phyloP scores from a whole-genome alignment of 345 rosid species.

The Gossypium arboreum region DNA sequence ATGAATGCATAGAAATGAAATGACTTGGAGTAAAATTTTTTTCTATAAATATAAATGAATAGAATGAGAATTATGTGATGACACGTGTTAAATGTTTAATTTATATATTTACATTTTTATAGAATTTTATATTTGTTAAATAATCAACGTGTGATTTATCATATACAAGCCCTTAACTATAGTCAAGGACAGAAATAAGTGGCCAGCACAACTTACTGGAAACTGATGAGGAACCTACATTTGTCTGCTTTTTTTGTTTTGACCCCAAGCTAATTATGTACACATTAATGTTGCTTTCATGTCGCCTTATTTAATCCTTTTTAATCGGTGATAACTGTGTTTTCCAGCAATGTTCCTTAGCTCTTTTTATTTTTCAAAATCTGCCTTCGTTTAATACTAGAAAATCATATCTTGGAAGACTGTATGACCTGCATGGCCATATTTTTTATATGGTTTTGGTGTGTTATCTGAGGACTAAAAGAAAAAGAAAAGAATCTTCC shows the following conservation, averaged over 20 bases:
- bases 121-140: background rate
- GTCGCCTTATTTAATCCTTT: background rate
- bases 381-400: background rate
- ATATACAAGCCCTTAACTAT: background rate
- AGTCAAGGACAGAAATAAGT: background rate
- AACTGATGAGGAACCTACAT: background rate
- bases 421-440: too few relatives aligned
- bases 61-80: too few relatives aligned
- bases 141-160: background rate
- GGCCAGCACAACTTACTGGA: background rate
- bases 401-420: too few relatives aligned
- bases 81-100: background rate
- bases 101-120: background rate
- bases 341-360: background rate
- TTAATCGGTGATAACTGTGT: background rate
- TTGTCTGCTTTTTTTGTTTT: background rate
- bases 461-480: background rate
- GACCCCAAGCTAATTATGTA: background rate
- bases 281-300: background rate
- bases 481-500: background rate
- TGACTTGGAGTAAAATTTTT: too few relatives aligned
- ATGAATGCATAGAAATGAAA: too few relatives aligned
- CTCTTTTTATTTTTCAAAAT: background rate
- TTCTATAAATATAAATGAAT: too few relatives aligned
- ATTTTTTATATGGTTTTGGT: background rate